Percentiles rank a stretch among this genome's conserved stretches.
These are phyloP conservation scores for Stipa capillata DNA, from an alignment of 176 grass and related monocot genomes.

Conservation along the genomic window DNA sequence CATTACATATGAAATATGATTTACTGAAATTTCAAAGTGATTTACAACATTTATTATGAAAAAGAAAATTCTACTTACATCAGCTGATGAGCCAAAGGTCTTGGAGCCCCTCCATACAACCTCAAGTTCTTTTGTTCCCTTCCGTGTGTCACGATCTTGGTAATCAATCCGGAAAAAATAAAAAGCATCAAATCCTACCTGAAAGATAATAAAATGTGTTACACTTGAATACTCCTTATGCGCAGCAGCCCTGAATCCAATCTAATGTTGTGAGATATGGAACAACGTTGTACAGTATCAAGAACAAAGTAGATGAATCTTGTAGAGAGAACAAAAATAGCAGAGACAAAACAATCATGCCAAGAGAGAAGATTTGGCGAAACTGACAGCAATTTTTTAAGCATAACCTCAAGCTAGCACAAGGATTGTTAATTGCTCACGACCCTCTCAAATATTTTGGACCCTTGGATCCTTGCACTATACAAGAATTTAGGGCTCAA, in stretches of 20 bases:
- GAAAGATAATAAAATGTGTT: conserved; percentile 14
- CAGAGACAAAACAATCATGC: neutral
- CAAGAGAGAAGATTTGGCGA: neutral
- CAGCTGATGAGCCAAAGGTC: conserved; percentile 69
- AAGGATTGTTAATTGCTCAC: neutral
- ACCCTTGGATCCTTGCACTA: neutral
- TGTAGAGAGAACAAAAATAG: neutral
- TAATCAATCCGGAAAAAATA: conserved; percentile 95
- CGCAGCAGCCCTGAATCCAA: neutral
- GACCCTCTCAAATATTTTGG: neutral
- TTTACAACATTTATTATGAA: neutral
- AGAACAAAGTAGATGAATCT: neutral
- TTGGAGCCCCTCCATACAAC: conserved; percentile 88
- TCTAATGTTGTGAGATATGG: neutral
- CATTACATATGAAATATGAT: neutral
- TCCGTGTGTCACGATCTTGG: conserved; percentile 74
- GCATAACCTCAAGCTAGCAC: neutral
- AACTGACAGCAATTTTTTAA: neutral
- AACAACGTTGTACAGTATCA: neutral
- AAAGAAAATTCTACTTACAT: conserved; percentile 47
- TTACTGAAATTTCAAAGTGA: neutral
- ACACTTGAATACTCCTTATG: neutral
- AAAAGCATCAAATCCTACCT: conserved; percentile 95
- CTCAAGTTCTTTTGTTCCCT: conserved; percentile 74
- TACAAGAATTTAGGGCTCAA: neutral